Percentiles rank a stretch among this genome's conserved stretches.
Conservation (phyloP, 768 basidiomycete genomes). For the Pisolithus albus region DNA sequence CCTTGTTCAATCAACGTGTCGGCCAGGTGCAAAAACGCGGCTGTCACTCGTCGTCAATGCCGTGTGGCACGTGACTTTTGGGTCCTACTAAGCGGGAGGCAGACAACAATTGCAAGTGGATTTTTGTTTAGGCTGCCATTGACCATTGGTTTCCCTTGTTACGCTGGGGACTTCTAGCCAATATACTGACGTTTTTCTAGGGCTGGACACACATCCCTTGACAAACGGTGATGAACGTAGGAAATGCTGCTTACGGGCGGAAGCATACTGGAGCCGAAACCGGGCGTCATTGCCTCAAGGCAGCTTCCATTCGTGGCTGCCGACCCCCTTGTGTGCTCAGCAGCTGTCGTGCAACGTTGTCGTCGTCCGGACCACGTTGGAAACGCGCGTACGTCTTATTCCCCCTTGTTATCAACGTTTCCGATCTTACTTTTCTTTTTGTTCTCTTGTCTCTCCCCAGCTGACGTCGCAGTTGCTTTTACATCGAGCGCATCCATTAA, state of each 20-base stretch:
- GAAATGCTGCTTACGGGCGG: constrained; percentile 5
- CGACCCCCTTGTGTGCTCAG: constrained; percentile 49
- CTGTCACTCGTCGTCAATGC: too few species aligned
- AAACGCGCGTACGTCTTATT: constrained; percentile 44
- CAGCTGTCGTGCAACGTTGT: constrained; percentile 34
- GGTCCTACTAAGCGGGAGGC: too few species aligned
- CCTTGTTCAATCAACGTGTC: too few species aligned
- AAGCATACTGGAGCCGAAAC: constrained; percentile 7
- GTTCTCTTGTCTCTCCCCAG: constrained; percentile 20
- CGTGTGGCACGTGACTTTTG: too few species aligned
- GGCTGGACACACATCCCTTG: not conserved
- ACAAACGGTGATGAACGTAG: constrained; percentile 8
- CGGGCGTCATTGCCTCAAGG: constrained; percentile 30
- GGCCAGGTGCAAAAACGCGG: too few species aligned
- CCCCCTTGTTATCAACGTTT: constrained; percentile 24
- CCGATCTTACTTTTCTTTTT: constrained; percentile 28
- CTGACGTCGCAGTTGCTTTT: constrained; percentile 15
- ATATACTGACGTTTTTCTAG: not conserved
- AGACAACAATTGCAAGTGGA: not conserved
- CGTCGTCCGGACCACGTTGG: constrained; percentile 50
- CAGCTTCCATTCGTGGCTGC: constrained; percentile 51
- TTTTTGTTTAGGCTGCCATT: not conserved
- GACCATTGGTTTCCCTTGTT: too few species aligned
- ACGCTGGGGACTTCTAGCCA: not conserved
- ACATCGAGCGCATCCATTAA: constrained; percentile 16